These are phyloP conservation scores for Aspergillus udagawae DNA, from an alignment of 2,329 filamentous ascomycete species.

Conservation along the genomic window DNA sequence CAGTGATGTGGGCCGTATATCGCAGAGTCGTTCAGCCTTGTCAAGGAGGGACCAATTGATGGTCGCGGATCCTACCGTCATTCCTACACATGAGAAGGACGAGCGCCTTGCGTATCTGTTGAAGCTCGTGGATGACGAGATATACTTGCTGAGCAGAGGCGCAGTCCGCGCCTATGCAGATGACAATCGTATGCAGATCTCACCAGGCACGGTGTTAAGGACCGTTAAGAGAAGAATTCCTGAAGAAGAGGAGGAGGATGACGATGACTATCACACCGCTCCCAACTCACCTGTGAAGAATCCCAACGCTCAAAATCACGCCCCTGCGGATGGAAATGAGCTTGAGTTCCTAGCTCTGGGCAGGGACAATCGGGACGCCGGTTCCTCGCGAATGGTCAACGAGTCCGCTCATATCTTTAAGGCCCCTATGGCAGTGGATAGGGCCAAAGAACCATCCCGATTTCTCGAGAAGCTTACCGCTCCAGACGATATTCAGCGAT, in stretches of 20 bases:
- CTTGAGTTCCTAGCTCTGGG: background rate
- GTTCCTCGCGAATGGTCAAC: background rate
- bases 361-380: background rate
- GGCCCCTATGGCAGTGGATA: background rate
- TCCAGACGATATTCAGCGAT: conserved; percentile 11
- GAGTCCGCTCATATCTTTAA: conserved; percentile 4
- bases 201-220: conserved; percentile 2
- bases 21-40: conserved; percentile 18
- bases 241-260: conserved; percentile 21
- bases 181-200: conserved; percentile 4
- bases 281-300: conserved; percentile 26
- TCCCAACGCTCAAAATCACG: background rate
- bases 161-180: conserved; percentile 9
- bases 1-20: conserved; percentile 23
- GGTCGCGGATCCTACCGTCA: background rate
- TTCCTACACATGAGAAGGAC: conserved; percentile 19
- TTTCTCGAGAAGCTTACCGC: conserved; percentile 19
- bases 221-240: conserved; percentile 13
- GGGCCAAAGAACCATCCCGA: conserved; percentile 2
- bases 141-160: conserved; percentile 26
- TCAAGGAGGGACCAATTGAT: conserved; percentile 8
- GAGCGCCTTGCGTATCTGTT: conserved; percentile 26
- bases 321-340: background rate
- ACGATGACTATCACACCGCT: conserved; percentile 27
- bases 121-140: conserved; percentile 28